Evolutionary conservation across 2,329 filamentous ascomycete species (phyloP).

Genomic region (Sarocladiaceae sp.): DNA sequence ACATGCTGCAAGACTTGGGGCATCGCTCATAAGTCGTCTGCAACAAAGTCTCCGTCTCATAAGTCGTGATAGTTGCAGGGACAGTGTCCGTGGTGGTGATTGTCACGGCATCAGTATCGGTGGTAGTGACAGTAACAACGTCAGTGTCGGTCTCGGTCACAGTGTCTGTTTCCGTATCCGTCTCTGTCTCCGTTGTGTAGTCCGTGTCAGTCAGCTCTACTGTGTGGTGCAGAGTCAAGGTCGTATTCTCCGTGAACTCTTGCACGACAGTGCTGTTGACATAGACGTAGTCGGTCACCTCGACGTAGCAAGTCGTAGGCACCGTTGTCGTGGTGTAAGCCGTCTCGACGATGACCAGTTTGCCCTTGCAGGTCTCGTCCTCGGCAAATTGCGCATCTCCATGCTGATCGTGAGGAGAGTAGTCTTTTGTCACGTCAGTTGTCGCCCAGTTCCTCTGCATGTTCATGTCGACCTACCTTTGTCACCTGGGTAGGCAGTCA

Average conservation of each 20-base stretch:
- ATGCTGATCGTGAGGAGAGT: background rate
- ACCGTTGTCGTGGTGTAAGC: background rate
- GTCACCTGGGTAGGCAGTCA: background rate
- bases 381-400: background rate
- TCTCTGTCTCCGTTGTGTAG: background rate
- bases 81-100: constrained; percentile 3
- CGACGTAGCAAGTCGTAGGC: background rate
- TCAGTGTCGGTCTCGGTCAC: constrained; percentile 1
- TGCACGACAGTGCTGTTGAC: constrained; percentile 3
- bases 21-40: constrained; percentile 3
- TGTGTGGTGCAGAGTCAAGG: background rate
- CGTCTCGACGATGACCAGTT: background rate
- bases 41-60: background rate
- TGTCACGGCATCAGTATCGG: background rate
- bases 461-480: background rate
- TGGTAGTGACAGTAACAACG: background rate
- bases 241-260: background rate
- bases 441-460: background rate
- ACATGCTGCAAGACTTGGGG: constrained; percentile 7
- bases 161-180: background rate
- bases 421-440: background rate
- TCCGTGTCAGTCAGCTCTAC: background rate
- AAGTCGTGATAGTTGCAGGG: constrained; percentile 1
- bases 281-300: constrained; percentile 3
- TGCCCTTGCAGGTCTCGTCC: background rate